phyloP scores from a whole-genome alignment of 148 eudicot species.

The Chenopodium album region DNA sequence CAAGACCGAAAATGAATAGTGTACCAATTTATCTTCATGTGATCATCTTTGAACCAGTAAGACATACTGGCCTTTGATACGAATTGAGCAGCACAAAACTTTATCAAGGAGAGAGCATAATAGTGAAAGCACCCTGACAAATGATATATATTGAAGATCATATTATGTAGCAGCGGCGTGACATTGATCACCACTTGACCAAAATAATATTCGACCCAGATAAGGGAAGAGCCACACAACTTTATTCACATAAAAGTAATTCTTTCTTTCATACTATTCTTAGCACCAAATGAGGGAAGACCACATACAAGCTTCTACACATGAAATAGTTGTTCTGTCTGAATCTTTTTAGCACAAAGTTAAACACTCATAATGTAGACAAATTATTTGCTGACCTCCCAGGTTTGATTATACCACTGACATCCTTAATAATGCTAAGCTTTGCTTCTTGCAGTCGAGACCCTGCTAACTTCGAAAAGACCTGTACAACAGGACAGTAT shows the following conservation, averaged over 20 bases:
- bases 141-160: background rate
- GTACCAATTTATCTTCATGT: background rate
- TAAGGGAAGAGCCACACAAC: background rate
- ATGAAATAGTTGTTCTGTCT: background rate
- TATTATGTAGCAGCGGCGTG: background rate
- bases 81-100: background rate
- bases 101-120: background rate
- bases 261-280: background rate
- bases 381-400: constrained; percentile 47
- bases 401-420: constrained; percentile 70
- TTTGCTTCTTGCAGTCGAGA: constrained; percentile 40
- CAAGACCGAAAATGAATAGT: background rate
- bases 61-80: background rate
- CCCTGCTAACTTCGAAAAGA: constrained; percentile 44
- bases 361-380: background rate
- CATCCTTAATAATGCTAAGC: constrained; percentile 49
- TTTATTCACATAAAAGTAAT: background rate
- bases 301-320: constrained; percentile 5
- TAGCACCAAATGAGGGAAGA: constrained; percentile 1
- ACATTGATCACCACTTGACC: background rate
- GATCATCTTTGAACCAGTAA: background rate
- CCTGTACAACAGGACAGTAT: constrained; percentile 30
- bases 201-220: too few species aligned
- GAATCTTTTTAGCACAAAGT: background rate
- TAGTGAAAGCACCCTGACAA: background rate